A percentile compares a stretch with the other conserved stretches of the same genome.
Evolutionary conservation across 108 stramenopile genomes (phyloP).

Genomic region (Fragilariopsis cylindrus): DNA sequence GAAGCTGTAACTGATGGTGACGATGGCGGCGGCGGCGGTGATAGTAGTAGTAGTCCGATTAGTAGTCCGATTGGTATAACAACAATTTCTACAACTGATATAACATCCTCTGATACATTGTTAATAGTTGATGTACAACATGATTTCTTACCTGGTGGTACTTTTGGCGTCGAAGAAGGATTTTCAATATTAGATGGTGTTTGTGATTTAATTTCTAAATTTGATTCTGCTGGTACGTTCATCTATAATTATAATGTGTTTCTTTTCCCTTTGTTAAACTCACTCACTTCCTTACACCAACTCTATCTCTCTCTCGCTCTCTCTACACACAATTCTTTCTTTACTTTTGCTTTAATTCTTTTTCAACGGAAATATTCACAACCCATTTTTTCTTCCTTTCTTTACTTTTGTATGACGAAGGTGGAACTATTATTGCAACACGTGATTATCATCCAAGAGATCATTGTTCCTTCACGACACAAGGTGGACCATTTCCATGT

Average conservation of each 20-base stretch:
- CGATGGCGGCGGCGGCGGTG: neutral
- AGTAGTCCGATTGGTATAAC: neutral
- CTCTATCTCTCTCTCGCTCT: too few species aligned
- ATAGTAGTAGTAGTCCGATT: neutral
- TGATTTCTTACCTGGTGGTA: conserved; percentile 8
- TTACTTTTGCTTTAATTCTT: neutral
- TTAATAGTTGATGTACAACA: conserved; percentile 9
- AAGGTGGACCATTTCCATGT: conserved; percentile 8
- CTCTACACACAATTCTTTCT: neutral
- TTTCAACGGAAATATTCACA: neutral
- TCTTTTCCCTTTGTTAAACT: too few species aligned
- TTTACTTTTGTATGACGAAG: neutral
- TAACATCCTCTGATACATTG: neutral
- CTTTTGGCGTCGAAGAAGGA: conserved; percentile 11
- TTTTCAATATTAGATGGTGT: neutral
- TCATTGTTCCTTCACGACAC: conserved; percentile 6
- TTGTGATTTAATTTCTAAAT: conserved; percentile 3
- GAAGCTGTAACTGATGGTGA: neutral
- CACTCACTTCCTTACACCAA: too few species aligned
- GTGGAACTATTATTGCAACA: conserved; percentile 2
- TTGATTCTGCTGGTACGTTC: conserved; percentile 7
- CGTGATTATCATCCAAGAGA: conserved; percentile 6
- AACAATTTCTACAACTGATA: neutral
- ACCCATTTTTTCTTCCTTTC: neutral
- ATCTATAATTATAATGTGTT: too few species aligned